Evolutionary conservation across 305 asterid genomes (phyloP), one percentile per base, ranked within the genome.

Genomic region (Salvia sclarea): DNA sequence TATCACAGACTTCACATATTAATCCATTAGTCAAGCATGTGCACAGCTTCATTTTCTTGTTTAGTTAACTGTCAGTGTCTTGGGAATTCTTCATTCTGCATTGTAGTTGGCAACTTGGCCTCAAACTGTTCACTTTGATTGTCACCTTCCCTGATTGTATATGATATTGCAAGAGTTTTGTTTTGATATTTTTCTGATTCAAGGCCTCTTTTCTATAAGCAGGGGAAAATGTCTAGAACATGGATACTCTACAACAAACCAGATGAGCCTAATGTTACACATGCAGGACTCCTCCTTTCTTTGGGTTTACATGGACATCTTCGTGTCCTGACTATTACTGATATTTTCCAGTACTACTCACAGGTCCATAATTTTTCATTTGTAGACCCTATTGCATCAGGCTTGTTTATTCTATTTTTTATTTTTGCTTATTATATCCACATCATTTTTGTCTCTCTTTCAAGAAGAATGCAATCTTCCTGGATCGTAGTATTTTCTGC

Each of bases 261-360:
- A 12, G 96, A 89, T 62, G 99, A 88, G 73, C 99, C 99, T 41
- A 86, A 83, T 81, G 96, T 84, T 76, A 81, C 85, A 77, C 99
- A 94, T 79, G 98, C 96, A 13, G 99, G 99, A 40, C 93, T 94
- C 72, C 97, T 94, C 60, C 89, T 94, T 68, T 96, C 98, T 74
- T 80, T 94, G 88, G 99, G 99, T 69, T 84, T 94, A 78, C 96
- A 91, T 78, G 98, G 98, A 57, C 96, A 94, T 80, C 98, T 94
- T 74, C 81, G 84, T 28, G 96, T 85, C 30, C 80, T 94, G 58
- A 80, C 83, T 75, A 84, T 88, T 74, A 74, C 97, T 0, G 99
- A 94, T 79, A 89, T 94, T 73, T 94, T 80, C 81, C 89, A 87
- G 74, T 94, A 94, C 75, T 91, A 77, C 77, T 84, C 96, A 63